A percentile compares a stretch with the other conserved stretches of the same genome.
phyloP scores from a whole-genome alignment of 129 eudicot species.

The Escallonia rubra region DNA sequence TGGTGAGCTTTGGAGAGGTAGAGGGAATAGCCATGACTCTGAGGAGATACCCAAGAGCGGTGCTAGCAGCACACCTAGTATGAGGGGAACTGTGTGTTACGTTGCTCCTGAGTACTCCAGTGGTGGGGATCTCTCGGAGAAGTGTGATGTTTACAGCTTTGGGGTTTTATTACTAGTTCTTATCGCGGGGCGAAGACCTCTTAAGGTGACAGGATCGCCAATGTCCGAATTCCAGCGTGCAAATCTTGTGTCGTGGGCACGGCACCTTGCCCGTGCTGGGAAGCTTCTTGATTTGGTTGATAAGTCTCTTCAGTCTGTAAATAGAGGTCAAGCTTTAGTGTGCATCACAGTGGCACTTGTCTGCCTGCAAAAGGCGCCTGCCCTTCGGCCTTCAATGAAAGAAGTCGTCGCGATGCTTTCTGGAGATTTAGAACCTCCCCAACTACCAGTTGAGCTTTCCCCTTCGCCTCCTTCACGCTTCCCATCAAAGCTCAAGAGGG shows the following conservation, averaged over 20 bases:
- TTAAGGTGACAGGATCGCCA: conserved; percentile 86
- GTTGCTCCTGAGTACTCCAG: conserved; percentile 80
- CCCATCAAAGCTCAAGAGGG: conserved; percentile 61
- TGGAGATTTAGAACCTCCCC: conserved; percentile 68
- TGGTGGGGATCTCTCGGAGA: conserved; percentile 76
- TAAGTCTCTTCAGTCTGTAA: conserved; percentile 37
- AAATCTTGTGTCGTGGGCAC: conserved; percentile 88
- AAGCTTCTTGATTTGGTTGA: conserved; percentile 92
- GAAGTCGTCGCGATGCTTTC: conserved; percentile 89
- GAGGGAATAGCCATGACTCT: conserved; percentile 65
- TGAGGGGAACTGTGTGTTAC: conserved; percentile 94
- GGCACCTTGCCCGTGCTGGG: conserved; percentile 90
- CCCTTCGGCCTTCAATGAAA: conserved; percentile 88
- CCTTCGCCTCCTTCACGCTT: conserved; percentile 66
- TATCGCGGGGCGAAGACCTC: conserved; percentile 88
- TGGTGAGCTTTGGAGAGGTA: conserved; percentile 80
- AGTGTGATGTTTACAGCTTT: conserved; percentile 84
- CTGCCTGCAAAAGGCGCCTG: conserved; percentile 85
- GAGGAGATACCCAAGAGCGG: conserved; percentile 83
- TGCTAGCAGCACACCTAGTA: conserved; percentile 84
- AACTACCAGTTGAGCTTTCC: conserved; percentile 69
- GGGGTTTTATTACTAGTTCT: conserved; percentile 76
- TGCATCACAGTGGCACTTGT: conserved; percentile 73
- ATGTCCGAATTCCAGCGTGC: conserved; percentile 91
- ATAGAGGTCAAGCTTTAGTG: conserved; percentile 58